These are phyloP conservation scores for Tolypocladium inflatum DNA, from an alignment of 2,329 filamentous ascomycete species.

Conservation along the genomic window DNA sequence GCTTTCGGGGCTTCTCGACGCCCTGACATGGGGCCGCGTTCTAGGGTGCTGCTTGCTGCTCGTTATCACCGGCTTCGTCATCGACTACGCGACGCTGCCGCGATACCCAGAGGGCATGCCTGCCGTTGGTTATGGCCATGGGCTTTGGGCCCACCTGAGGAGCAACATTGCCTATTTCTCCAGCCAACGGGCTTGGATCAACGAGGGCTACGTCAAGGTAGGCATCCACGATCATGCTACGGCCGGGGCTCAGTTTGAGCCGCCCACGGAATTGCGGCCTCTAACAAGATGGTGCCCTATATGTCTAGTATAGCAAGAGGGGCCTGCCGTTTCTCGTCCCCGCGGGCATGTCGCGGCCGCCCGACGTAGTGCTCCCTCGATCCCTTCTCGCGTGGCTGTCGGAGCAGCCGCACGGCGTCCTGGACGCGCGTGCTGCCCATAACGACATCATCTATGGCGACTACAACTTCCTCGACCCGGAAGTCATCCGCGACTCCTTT, in stretches of 20 bases:
- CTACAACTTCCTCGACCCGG: conserved; percentile 32
- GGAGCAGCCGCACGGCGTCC: conserved; percentile 31
- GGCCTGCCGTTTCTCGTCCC: conserved; percentile 31
- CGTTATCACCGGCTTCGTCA: conserved; percentile 26
- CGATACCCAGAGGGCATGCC: conserved; percentile 29
- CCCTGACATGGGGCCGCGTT: conserved; percentile 20
- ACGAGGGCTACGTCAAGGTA: conserved; percentile 33
- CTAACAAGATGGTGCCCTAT: neutral
- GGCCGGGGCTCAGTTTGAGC: neutral
- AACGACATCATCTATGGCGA: conserved; percentile 25
- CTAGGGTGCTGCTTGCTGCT: conserved; percentile 18
- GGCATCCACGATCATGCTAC: neutral
- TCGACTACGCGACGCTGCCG: conserved; percentile 29
- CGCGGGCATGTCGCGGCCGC: conserved; percentile 27
- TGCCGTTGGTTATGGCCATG: conserved; percentile 26
- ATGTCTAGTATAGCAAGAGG: conserved; percentile 28
- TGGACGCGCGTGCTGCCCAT: conserved; percentile 32
- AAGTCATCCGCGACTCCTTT: conserved; percentile 25
- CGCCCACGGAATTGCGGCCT: neutral
- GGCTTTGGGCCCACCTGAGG: conserved; percentile 23
- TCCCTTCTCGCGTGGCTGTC: conserved; percentile 36
- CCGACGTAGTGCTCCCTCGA: conserved; percentile 34
- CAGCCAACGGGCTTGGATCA: conserved; percentile 28
- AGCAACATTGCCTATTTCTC: conserved; percentile 30
- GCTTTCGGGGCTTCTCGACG: neutral